Conservation (phyloP, 176 grass and related monocot species). For the Pharus latifolius region DNA sequence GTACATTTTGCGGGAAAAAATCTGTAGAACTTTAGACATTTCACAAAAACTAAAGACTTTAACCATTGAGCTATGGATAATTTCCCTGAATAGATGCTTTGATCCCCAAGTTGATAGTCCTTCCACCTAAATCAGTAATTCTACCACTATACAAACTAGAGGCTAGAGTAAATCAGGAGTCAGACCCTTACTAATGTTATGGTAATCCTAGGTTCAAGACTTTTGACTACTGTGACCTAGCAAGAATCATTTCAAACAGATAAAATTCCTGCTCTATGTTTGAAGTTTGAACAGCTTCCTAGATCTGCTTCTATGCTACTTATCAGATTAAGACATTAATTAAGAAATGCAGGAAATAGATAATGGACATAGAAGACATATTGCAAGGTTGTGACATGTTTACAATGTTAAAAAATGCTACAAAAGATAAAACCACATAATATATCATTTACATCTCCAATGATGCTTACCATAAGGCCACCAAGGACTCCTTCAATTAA, state of each 20-base stretch:
- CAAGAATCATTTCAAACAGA: background rate
- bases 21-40: background rate
- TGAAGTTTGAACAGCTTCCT: background rate
- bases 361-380: background rate
- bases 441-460: background rate
- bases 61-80: background rate
- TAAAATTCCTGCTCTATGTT: background rate
- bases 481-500: constrained; percentile 70
- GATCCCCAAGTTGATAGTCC: background rate
- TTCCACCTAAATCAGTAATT: background rate
- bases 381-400: background rate
- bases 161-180: background rate
- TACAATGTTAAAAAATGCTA: background rate
- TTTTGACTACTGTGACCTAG: background rate
- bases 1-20: background rate
- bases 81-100: background rate
- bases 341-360: background rate
- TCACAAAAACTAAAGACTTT: background rate
- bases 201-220: background rate
- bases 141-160: background rate
- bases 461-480: constrained; percentile 74
- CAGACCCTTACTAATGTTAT: background rate
- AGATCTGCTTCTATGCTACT: background rate
- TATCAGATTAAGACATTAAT: background rate
- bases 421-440: background rate